These are phyloP conservation scores for Saussurea involucrata DNA, from an alignment of 129 eudicot genomes.

Conservation along the genomic window DNA sequence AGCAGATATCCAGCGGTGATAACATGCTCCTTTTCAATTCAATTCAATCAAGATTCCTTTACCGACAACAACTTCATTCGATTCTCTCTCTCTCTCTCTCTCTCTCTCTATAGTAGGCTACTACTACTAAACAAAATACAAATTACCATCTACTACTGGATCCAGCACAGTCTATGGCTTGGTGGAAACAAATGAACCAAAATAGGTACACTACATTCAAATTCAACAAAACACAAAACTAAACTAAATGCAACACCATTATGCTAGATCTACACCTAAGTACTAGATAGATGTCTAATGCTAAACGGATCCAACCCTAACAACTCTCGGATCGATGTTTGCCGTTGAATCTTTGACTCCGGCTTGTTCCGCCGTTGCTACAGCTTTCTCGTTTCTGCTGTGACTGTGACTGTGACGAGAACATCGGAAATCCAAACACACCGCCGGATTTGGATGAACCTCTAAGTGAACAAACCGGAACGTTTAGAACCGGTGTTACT, in stretches of 20 bases:
- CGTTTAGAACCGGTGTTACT: constrained; percentile 78
- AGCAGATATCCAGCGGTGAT: not conserved
- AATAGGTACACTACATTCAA: not conserved
- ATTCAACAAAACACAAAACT: not conserved
- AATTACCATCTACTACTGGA: not conserved
- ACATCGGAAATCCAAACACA: constrained; percentile 60
- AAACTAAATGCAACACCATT: not conserved
- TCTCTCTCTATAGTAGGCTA: too few species aligned
- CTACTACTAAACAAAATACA: not conserved
- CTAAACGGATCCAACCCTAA: not conserved
- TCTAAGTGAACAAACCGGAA: constrained; percentile 76
- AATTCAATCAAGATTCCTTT: constrained; percentile 21
- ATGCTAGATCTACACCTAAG: not conserved
- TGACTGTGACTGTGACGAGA: constrained; percentile 34
- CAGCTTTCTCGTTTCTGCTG: constrained; percentile 40
- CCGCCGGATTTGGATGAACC: constrained; percentile 68
- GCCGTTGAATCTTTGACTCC: constrained; percentile 17
- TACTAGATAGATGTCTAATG: not conserved
- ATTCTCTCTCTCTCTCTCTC: too few species aligned
- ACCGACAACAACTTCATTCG: constrained; percentile 15
- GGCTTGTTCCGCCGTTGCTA: constrained; percentile 16
- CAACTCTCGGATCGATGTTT: constrained; percentile 5
- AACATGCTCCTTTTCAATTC: not conserved
- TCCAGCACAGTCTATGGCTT: too few species aligned
- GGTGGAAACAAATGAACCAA: not conserved